These are phyloP conservation scores for Emergomyces pasteurianus DNA, from an alignment of 2,329 filamentous ascomycete genomes.

Conservation along the genomic window DNA sequence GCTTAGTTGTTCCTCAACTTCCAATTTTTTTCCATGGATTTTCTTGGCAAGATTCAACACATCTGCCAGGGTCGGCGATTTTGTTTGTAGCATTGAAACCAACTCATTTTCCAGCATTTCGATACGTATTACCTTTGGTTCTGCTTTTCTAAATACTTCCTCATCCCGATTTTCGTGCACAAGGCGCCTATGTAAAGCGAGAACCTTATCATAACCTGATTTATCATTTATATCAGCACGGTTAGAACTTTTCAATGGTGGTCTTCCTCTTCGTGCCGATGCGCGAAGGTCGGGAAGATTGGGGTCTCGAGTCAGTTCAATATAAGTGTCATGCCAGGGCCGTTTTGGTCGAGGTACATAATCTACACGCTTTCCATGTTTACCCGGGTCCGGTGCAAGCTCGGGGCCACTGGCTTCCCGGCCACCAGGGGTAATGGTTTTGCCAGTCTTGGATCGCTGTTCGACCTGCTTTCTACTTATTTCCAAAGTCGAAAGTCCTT, in stretches of 20 bases:
- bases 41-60: neutral
- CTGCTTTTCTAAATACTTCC: neutral
- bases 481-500: slow-evolving; percentile 15
- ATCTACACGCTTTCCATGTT: slow-evolving; percentile 8
- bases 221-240: neutral
- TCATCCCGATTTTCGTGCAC: neutral
- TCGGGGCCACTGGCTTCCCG: slow-evolving; percentile 17
- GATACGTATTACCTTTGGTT: neutral
- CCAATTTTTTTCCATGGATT: neutral
- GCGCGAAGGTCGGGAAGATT: neutral
- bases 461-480: slow-evolving; percentile 19
- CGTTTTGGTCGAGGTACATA: slow-evolving; percentile 25
- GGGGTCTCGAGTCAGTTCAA: slow-evolving; percentile 13
- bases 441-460: slow-evolving; percentile 17
- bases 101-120: neutral
- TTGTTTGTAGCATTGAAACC: neutral
- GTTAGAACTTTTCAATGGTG: neutral
- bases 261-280: slow-evolving; percentile 20
- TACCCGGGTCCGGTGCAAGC: slow-evolving; percentile 15
- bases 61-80: neutral
- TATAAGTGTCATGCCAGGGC: slow-evolving; percentile 32
- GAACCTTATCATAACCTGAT: neutral
- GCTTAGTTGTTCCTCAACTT: neutral
- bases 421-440: slow-evolving; percentile 19
- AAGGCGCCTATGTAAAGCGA: neutral